phyloP scores from a whole-genome alignment of 768 basidiomycete genomes.

The Amanita thiersii region DNA sequence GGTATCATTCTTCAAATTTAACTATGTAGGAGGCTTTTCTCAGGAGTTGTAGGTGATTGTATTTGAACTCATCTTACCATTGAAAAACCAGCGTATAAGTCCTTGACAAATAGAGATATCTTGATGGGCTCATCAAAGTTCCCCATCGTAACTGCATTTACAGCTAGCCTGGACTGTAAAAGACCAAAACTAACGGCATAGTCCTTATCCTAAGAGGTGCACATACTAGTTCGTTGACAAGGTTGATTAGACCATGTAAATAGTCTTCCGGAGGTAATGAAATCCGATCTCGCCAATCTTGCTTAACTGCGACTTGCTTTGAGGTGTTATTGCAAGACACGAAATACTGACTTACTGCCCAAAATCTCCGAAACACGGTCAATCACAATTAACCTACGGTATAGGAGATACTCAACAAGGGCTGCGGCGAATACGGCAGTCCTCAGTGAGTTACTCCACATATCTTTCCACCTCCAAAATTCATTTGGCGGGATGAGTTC shows the following conservation, averaged over 20 bases:
- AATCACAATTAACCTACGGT: slow-evolving; percentile 51
- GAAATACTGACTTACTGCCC: slow-evolving; percentile 46
- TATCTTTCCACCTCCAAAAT: slow-evolving; percentile 80
- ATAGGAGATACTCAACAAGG: slow-evolving; percentile 56
- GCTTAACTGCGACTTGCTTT: slow-evolving; percentile 41
- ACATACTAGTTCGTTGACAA: slow-evolving; percentile 75
- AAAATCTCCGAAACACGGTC: slow-evolving; percentile 42
- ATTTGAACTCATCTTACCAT: slow-evolving; percentile 46
- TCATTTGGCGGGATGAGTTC: slow-evolving; percentile 58
- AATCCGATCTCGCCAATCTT: slow-evolving; percentile 63
- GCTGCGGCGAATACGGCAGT: slow-evolving; percentile 59
- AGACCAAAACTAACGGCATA: neutral
- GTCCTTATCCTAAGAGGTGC: neutral
- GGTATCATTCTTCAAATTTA: slow-evolving; percentile 76
- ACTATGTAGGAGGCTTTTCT: slow-evolving; percentile 25
- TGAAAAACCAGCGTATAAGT: slow-evolving; percentile 76
- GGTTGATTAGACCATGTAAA: slow-evolving; percentile 67
- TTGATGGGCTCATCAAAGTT: slow-evolving; percentile 73
- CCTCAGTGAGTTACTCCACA: slow-evolving; percentile 69
- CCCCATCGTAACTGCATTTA: slow-evolving; percentile 78
- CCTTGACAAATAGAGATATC: slow-evolving; percentile 75
- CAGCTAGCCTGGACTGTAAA: slow-evolving; percentile 63
- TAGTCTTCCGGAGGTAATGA: slow-evolving; percentile 69
- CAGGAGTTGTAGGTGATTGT: neutral
- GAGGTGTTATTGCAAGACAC: neutral